phyloP scores from a whole-genome alignment of 768 basidiomycete genomes.

The Lentinula detonsa region DNA sequence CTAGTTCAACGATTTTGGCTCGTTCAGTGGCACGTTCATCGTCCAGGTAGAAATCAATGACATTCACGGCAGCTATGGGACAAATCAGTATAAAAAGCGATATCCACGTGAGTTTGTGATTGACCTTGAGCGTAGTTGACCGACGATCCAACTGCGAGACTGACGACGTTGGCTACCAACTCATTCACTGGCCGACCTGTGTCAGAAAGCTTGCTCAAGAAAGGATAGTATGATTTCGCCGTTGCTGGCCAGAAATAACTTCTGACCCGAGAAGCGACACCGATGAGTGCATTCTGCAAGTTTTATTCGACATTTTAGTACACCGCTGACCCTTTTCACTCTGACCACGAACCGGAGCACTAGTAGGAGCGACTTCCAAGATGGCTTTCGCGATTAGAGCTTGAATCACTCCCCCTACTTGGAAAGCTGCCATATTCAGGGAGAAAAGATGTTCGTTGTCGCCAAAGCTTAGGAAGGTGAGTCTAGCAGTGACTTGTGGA shows the following conservation, averaged over 20 bases:
- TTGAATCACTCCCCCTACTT: conserved; percentile 14
- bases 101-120: neutral
- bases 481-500: neutral
- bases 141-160: conserved; percentile 40
- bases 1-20: conserved; percentile 29
- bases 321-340: neutral
- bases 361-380: conserved; percentile 17
- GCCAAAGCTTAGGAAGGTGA: conserved; percentile 13
- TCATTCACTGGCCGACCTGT: conserved; percentile 33
- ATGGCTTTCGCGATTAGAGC: conserved; percentile 13
- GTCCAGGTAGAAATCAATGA: conserved; percentile 50
- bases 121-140: conserved; percentile 41
- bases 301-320: neutral
- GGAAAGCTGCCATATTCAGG: conserved; percentile 8
- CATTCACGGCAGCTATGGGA: conserved; percentile 31
- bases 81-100: neutral
- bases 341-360: conserved; percentile 18
- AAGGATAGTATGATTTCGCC: conserved; percentile 29
- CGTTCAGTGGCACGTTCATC: conserved; percentile 31
- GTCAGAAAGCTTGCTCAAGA: conserved; percentile 30
- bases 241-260: conserved; percentile 22
- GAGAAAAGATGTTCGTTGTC: conserved; percentile 14
- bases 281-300: conserved; percentile 22
- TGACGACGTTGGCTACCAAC: conserved; percentile 36
- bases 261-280: conserved; percentile 18